Evolutionary conservation across 257 asterid species (phyloP).

Genomic region (Solanum megistacrolobum): DNA sequence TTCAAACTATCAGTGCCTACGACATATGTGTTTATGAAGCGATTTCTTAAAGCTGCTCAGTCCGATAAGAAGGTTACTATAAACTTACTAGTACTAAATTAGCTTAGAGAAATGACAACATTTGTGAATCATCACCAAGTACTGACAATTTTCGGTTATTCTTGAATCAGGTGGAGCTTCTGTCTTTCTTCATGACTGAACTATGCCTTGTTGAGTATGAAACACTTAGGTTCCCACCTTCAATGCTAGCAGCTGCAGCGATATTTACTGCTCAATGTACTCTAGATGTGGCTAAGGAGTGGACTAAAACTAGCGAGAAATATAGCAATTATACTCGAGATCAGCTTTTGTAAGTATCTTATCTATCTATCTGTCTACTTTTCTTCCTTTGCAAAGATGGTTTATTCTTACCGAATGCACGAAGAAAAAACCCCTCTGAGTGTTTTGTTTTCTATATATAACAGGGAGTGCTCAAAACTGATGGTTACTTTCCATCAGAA

Average conservation of each 20-base stretch:
- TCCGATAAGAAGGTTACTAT: conserved; percentile 50
- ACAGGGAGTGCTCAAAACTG: conserved; percentile 34
- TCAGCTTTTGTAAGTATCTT: conserved; percentile 55
- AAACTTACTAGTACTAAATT: background rate
- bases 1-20: conserved; percentile 79
- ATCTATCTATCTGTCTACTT: background rate
- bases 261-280: conserved; percentile 68
- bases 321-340: conserved; percentile 44
- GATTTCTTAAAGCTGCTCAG: conserved; percentile 80
- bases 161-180: conserved; percentile 54
- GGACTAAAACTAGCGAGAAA: conserved; percentile 60
- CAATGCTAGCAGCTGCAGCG: conserved; percentile 86
- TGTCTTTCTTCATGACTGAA: conserved; percentile 64
- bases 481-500: conserved; percentile 31
- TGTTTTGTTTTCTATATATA: background rate
- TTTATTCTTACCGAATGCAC: background rate
- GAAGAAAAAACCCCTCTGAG: background rate
- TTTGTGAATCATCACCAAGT: background rate
- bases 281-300: conserved; percentile 33
- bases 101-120: background rate
- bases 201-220: conserved; percentile 78
- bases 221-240: conserved; percentile 72
- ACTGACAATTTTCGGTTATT: background rate
- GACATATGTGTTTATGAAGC: conserved; percentile 69
- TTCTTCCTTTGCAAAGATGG: background rate